These are phyloP conservation scores for Xerocomus brunneocitrinus DNA, from an alignment of 768 basidiomycete species.

Conservation along the genomic window DNA sequence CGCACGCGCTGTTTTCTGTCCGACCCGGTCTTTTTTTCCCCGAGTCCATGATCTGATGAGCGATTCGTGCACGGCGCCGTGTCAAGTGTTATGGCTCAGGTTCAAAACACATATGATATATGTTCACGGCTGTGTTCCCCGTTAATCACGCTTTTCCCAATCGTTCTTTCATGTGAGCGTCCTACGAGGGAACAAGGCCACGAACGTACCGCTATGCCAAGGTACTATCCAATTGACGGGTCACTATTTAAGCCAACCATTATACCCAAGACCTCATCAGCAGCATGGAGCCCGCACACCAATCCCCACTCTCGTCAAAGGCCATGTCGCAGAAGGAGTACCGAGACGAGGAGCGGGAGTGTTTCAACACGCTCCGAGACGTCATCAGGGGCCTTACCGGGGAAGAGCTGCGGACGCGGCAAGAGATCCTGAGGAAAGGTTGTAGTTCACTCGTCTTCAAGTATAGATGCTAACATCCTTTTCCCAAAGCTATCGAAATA, in stretches of 20 bases:
- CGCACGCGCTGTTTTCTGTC: background rate
- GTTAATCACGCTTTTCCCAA: background rate
- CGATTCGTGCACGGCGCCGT: too few relatives aligned
- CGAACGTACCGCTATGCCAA: background rate
- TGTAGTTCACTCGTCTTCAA: background rate
- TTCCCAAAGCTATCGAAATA: constrained; percentile 6
- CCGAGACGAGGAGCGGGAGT: constrained; percentile 20
- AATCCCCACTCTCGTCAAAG: background rate
- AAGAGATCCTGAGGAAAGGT: constrained; percentile 21
- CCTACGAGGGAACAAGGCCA: background rate
- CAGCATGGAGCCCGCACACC: background rate
- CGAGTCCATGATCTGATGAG: too few relatives aligned
- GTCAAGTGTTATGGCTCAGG: background rate
- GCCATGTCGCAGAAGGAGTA: constrained; percentile 15
- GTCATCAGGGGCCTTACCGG: constrained; percentile 12
- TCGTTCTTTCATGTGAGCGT: background rate
- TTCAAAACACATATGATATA: background rate
- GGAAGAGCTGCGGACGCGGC: constrained; percentile 11
- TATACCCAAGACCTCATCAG: background rate
- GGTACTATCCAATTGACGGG: background rate
- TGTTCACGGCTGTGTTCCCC: background rate
- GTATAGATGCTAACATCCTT: background rate
- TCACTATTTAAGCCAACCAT: background rate
- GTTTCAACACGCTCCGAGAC: constrained; percentile 15
- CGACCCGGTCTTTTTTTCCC: background rate